A percentile compares a stretch with the other conserved stretches of the same genome.
Conservation (phyloP, 768 basidiomycete species). For the Pulveroboletus sp. region DNA sequence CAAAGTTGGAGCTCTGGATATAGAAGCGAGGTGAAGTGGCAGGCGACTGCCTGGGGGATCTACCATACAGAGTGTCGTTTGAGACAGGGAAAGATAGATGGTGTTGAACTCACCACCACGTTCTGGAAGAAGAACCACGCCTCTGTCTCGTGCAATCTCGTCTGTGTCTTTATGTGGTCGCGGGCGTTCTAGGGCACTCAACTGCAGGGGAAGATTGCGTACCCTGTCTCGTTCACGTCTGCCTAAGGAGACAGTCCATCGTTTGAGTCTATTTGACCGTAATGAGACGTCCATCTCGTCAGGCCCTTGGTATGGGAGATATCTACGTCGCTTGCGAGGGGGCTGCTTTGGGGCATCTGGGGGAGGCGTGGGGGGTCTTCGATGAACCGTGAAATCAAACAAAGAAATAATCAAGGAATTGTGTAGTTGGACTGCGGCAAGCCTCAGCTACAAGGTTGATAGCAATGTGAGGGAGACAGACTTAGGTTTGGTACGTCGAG, state of each 20-base stretch:
- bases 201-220: constrained; percentile 44
- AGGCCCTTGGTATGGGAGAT: constrained; percentile 68
- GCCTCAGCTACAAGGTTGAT: constrained; percentile 4
- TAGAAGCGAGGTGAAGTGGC: constrained; percentile 68
- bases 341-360: constrained; percentile 57
- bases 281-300: constrained; percentile 52
- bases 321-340: constrained; percentile 63
- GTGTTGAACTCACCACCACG: constrained; percentile 47
- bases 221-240: constrained; percentile 73
- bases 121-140: constrained; percentile 59
- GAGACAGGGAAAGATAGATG: neutral
- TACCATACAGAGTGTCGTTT: constrained; percentile 21
- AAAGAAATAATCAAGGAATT: constrained; percentile 81
- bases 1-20: constrained; percentile 64
- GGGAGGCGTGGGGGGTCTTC: constrained; percentile 62
- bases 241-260: constrained; percentile 69
- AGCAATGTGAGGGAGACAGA: constrained; percentile 13
- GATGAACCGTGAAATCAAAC: constrained; percentile 72
- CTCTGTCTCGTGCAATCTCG: constrained; percentile 68
- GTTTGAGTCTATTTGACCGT: constrained; percentile 61
- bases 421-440: constrained; percentile 64
- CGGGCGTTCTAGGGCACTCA: constrained; percentile 39
- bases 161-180: constrained; percentile 50
- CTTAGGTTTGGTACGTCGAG: constrained; percentile 57
- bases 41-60: constrained; percentile 69